These are phyloP conservation scores for Trichoderma koningii DNA, from an alignment of 2,329 filamentous ascomycete species.

Conservation along the genomic window DNA sequence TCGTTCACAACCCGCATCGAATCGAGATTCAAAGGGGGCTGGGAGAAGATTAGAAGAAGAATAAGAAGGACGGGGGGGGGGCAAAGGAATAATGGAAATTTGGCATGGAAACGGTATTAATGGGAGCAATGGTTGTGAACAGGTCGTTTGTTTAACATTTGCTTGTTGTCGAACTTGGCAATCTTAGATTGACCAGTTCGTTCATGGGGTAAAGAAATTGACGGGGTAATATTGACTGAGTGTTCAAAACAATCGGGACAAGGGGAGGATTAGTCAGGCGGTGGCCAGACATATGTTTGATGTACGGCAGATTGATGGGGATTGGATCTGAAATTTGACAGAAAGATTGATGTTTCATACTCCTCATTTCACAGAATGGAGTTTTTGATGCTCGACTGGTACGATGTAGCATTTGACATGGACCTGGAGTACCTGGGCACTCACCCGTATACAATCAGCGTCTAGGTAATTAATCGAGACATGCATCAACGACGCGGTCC, in stretches of 20 bases:
- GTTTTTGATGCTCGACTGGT: slow-evolving; percentile 6
- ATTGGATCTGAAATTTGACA: slow-evolving; percentile 21
- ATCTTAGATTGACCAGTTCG: background rate
- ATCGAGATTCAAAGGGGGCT: background rate
- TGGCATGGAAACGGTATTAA: background rate
- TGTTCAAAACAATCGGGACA: background rate
- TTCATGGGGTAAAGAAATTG: background rate
- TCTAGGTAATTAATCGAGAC: slow-evolving; percentile 3
- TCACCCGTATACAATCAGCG: slow-evolving; percentile 1
- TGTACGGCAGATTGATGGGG: slow-evolving; percentile 1
- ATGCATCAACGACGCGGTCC: no score
- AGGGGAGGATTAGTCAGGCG: slow-evolving; percentile 1
- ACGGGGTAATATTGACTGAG: background rate
- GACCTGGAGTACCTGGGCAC: background rate
- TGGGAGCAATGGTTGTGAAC: no score
- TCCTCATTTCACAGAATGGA: slow-evolving; percentile 18
- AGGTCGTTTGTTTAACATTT: no score
- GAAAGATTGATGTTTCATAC: slow-evolving; percentile 12
- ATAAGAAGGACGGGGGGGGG: background rate
- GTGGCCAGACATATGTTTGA: background rate
- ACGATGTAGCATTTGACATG: slow-evolving; percentile 9
- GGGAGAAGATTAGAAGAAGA: background rate
- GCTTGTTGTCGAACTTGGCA: background rate
- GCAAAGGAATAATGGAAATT: background rate
- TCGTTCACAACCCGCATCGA: background rate